Base-by-base conservation (phyloP, 495 filamentous ascomycete genomes). In the Tuber borchii region DNA sequence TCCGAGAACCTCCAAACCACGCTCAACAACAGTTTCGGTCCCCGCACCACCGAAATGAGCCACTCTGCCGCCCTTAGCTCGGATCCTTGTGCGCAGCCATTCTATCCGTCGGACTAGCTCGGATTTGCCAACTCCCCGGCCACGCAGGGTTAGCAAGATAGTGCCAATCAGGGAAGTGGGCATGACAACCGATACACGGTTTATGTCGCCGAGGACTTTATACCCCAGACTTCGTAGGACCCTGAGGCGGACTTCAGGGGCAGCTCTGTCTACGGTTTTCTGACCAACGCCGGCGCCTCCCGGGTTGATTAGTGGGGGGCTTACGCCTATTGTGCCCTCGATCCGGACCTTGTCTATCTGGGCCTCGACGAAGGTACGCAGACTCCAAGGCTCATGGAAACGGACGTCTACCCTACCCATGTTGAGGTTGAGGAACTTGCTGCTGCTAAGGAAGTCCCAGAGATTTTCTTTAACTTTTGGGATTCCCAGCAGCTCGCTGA, bases 391-490 rank as follows among this genome's bases (percentile, higher is more conserved):
- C 82, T 97, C 90, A 80, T 97, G 92, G 85, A 99, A 99, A 14
- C 95, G 90, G 51, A 97, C 93, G 84, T 99, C 95, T 1, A 99
- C 95, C 44, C 95, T 88, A 5, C 95, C 95, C 22, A 99, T 86
- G 75, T 93, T 91, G 56, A 98, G 86, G 12, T 93, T 95, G 6
- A 99, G 86, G 39, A 98, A 90, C 17, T 93, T 97, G 2, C 94
- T 97, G 14, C 93, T 93, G 1, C 90, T 92, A 40, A 99, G 85
- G 79, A 99, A 94, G 81, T 95, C 92, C 71, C 89, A 88, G 72
- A 99, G 84, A 78, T 96, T 97, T 82, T 99, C 95, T 84, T 97
- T 95, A 74, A 90, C 91, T 83, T 99, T 98, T 0, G 95, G 95
- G 68, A 95, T 90, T 37, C 95, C 95, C 6, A 99, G 87, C 6